Percentiles rank a stretch among this genome's conserved stretches.
These are phyloP conservation scores for Lactifluus hygrophoroides DNA, from an alignment of 768 basidiomycete species.

Conservation along the genomic window DNA sequence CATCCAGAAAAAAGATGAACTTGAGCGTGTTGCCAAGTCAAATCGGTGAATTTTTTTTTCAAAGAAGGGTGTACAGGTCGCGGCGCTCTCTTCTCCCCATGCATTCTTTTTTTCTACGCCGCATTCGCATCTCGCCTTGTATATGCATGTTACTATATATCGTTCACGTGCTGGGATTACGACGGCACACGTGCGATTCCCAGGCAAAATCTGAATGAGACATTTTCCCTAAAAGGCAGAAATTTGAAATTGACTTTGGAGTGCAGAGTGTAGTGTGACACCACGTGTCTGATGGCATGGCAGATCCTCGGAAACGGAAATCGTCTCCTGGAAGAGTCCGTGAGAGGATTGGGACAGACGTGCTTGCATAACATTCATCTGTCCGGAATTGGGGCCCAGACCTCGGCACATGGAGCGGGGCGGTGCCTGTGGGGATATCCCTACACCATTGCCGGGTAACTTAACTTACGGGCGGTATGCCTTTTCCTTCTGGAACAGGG, in stretches of 20 bases:
- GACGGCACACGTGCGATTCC: constrained; percentile 1
- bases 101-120: constrained; percentile 5
- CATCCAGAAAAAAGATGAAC: constrained; percentile 92
- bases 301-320: constrained; percentile 10
- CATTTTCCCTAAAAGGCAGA: constrained; percentile 5
- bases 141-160: constrained; percentile 9
- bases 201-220: constrained; percentile 1
- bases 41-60: constrained; percentile 70
- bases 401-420: not conserved
- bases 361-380: not conserved
- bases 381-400: constrained; percentile 4
- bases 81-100: not conserved
- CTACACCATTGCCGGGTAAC: not conserved
- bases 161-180: constrained; percentile 7
- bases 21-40: constrained; percentile 99
- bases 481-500: not conserved
- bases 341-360: not conserved
- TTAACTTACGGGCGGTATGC: too few relatives aligned
- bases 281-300: constrained; percentile 4
- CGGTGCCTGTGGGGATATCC: constrained; percentile 8
- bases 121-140: not conserved
- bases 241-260: constrained; percentile 7
- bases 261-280: constrained; percentile 2
- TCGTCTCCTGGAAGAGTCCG: not conserved
- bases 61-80: constrained; percentile 9